Evolutionary conservation across 345 rosid species (phyloP).

Genomic region (Laguncularia racemosa): DNA sequence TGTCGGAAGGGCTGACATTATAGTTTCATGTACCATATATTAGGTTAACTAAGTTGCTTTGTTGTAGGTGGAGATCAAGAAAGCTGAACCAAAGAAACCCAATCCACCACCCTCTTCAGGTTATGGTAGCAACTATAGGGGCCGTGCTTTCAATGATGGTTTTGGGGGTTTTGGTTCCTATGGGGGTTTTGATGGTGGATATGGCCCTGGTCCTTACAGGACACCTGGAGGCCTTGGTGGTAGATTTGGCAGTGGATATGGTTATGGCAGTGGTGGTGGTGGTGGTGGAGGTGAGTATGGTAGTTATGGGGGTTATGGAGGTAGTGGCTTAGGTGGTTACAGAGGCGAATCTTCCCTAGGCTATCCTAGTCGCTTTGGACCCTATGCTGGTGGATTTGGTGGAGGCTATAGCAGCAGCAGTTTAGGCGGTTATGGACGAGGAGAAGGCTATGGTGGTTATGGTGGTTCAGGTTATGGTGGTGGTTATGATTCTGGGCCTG

Average conservation of each 20-base stretch:
- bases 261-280: conserved; percentile 55
- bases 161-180: conserved; percentile 55
- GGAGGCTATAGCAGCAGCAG: conserved; percentile 60
- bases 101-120: conserved; percentile 82
- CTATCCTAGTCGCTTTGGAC: conserved; percentile 85
- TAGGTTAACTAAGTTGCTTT: conserved; percentile 96
- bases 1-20: conserved; percentile 23
- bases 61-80: conserved; percentile 99
- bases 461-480: conserved; percentile 57
- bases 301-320: conserved; percentile 52
- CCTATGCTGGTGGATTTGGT: conserved; percentile 68
- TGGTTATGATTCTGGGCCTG: conserved; percentile 77
- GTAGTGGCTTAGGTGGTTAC: conserved; percentile 61
- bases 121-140: conserved; percentile 72
- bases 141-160: conserved; percentile 55
- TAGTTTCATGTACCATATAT: conserved; percentile 47
- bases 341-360: conserved; percentile 72
- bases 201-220: conserved; percentile 79
- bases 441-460: conserved; percentile 46
- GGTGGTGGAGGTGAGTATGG: conserved; percentile 63
- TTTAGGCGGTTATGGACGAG: conserved; percentile 68
- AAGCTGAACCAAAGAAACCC: conserved; percentile 99
- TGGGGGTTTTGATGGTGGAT: conserved; percentile 77
- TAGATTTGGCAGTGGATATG: conserved; percentile 47
- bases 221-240: conserved; percentile 40